A percentile compares a stretch with the other conserved stretches of the same genome.
Conservation (phyloP, 495 filamentous ascomycete genomes). For the Tuber calosporum region DNA sequence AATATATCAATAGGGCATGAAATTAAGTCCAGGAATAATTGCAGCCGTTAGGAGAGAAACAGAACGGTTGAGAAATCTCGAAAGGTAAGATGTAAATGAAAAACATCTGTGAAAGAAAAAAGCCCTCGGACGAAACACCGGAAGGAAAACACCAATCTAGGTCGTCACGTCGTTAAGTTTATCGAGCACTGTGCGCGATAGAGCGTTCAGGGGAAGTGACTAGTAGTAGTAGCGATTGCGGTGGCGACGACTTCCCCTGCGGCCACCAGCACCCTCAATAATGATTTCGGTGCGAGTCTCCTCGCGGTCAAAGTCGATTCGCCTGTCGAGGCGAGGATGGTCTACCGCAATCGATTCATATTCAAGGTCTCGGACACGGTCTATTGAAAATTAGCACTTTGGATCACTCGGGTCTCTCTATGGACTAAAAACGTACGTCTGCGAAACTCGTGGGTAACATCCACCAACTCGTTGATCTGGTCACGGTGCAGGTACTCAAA, state of each 20-base stretch:
- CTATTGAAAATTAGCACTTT: conserved; percentile 32
- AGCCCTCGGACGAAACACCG: conserved; percentile 30
- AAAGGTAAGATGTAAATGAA: conserved; percentile 2
- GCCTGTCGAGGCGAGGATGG: conserved; percentile 29
- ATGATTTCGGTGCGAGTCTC: conserved; percentile 42
- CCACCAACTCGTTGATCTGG: conserved; percentile 75
- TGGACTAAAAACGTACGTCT: conserved; percentile 50
- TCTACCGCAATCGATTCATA: conserved; percentile 52
- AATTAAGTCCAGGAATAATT: background rate
- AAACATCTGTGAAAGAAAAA: conserved; percentile 15
- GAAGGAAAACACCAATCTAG: conserved; percentile 33
- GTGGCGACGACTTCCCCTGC: background rate
- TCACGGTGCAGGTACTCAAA: conserved; percentile 83
- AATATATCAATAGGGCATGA: conserved; percentile 18
- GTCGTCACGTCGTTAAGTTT: conserved; percentile 30
- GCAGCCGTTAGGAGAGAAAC: background rate
- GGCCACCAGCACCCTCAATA: conserved; percentile 27
- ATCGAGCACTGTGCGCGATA: background rate
- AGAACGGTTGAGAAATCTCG: background rate
- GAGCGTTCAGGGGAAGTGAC: background rate
- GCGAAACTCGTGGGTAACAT: conserved; percentile 75
- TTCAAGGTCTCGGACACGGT: conserved; percentile 72
- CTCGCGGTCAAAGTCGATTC: conserved; percentile 44
- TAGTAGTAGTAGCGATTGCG: conserved; percentile 41
- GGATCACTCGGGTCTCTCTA: conserved; percentile 18